Evolutionary conservation across 176 grass and related monocot genomes (phyloP).

Genomic region (Calamus simplicifolius): DNA sequence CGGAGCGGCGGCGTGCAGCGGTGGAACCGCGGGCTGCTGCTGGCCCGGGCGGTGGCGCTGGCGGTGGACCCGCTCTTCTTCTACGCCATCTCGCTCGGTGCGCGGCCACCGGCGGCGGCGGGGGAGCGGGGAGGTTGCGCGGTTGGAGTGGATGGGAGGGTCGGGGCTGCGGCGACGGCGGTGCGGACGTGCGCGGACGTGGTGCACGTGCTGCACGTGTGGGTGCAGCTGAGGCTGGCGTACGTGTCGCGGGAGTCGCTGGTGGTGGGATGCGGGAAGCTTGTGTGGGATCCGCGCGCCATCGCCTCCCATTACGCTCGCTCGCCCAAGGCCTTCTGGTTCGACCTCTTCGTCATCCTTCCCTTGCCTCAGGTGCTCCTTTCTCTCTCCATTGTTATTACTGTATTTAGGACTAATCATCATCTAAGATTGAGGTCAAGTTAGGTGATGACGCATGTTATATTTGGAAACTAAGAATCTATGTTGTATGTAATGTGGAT

Average conservation of each 20-base stretch:
- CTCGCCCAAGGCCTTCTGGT: constrained; percentile 58
- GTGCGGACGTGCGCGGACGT: constrained; percentile 67
- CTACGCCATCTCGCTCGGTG: constrained; percentile 66
- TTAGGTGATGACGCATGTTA: no score
- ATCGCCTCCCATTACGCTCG: constrained; percentile 71
- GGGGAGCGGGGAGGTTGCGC: no score
- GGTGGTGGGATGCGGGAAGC: constrained; percentile 88
- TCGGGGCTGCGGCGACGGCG: constrained; percentile 44
- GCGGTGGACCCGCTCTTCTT: constrained; percentile 95
- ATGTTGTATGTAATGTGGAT: no score
- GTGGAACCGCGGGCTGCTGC: constrained; percentile 81
- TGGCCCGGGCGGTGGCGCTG: constrained; percentile 60
- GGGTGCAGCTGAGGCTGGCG: constrained; percentile 81
- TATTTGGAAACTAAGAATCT: no score
- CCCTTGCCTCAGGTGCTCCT: constrained; percentile 70
- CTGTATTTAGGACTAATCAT: no score
- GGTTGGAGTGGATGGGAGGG: constrained; percentile 42
- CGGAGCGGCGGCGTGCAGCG: constrained; percentile 70
- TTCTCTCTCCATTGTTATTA: no score
- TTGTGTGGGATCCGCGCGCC: constrained; percentile 85
- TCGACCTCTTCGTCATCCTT: constrained; percentile 95
- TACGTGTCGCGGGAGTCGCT: constrained; percentile 94
- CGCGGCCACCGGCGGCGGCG: constrained; percentile 19
- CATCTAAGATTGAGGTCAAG: no score
- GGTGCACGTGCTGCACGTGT: constrained; percentile 64